Conservation (phyloP, 805 yeast species). For the Metschnikowia lochheadii region DNA sequence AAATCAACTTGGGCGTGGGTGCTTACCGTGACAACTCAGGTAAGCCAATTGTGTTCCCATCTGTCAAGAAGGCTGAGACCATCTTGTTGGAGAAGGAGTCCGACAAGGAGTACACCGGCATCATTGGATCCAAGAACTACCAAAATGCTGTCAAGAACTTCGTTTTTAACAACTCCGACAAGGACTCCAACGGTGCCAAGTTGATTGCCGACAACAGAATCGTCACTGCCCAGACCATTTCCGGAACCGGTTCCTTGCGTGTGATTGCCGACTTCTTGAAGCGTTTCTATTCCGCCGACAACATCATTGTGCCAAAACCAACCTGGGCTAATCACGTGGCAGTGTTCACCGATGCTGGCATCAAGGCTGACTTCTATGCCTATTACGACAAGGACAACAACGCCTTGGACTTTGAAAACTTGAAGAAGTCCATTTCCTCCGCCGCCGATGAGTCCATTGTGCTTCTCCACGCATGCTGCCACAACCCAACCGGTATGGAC, state of each 20-base stretch:
- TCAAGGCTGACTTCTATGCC: conserved; percentile 56
- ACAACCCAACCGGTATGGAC: conserved; percentile 96
- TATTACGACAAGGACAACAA: conserved; percentile 66
- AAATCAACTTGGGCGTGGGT: conserved; percentile 74
- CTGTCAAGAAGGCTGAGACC: conserved; percentile 64
- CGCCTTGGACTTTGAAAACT: conserved; percentile 59
- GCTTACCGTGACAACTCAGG: conserved; percentile 92
- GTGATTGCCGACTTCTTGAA: conserved; percentile 75
- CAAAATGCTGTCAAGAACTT: conserved; percentile 64
- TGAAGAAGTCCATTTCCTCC: conserved; percentile 53
- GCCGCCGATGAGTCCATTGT: conserved; percentile 61
- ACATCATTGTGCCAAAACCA: conserved; percentile 75
- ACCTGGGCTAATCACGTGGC: conserved; percentile 94
- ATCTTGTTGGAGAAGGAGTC: conserved; percentile 44
- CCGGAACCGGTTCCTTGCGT: conserved; percentile 94
- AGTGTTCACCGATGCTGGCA: conserved; percentile 71
- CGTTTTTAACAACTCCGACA: conserved; percentile 58
- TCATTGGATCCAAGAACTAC: conserved; percentile 71
- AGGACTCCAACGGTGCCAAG: conserved; percentile 51
- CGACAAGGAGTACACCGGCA: conserved; percentile 85
- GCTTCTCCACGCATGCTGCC: conserved; percentile 90
- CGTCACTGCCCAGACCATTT: conserved; percentile 81
- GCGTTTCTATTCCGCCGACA: conserved; percentile 51
- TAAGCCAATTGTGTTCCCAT: conserved; percentile 82
- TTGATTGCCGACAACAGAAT: conserved; percentile 60